Percentiles rank a stretch among this genome's conserved stretches.
phyloP scores from a whole-genome alignment of 352 stramenopile genomes.

The Nothophytophthora sp. region DNA sequence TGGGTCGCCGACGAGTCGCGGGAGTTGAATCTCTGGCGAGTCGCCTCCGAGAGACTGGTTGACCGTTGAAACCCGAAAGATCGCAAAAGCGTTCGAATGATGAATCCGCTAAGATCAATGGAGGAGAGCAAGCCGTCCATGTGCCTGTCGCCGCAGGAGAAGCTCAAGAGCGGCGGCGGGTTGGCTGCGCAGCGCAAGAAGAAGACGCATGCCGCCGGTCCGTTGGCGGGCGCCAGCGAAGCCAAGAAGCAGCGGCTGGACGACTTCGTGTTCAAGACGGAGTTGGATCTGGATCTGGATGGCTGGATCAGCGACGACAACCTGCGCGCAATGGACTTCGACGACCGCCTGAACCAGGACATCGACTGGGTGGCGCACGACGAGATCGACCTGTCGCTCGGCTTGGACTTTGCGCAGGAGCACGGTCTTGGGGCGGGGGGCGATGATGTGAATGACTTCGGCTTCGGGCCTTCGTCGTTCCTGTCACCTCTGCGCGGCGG shows the following conservation, averaged over 20 bases:
- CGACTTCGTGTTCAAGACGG: slow-evolving; percentile 27
- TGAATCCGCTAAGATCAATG: slow-evolving; percentile 30
- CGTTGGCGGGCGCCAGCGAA: slow-evolving; percentile 16
- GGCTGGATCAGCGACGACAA: slow-evolving; percentile 85
- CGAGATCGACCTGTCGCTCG: slow-evolving; percentile 61
- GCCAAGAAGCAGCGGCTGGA: slow-evolving; percentile 35
- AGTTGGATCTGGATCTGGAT: slow-evolving; percentile 47
- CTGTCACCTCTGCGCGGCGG: slow-evolving; percentile 50
- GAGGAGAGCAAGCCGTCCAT: slow-evolving; percentile 56
- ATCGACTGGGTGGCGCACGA: slow-evolving; percentile 83
- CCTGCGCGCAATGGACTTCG: slow-evolving; percentile 69
- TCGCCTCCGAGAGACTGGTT: too few relatives aligned
- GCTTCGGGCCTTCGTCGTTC: slow-evolving; percentile 54
- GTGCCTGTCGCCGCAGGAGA: slow-evolving; percentile 73
- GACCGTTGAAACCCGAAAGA: slow-evolving; percentile 25
- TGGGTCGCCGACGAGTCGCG: slow-evolving; percentile 6
- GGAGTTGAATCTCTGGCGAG: slow-evolving; percentile 6
- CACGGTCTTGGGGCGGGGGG: slow-evolving; percentile 18
- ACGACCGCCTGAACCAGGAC: slow-evolving; percentile 76
- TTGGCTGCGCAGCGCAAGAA: slow-evolving; percentile 42
- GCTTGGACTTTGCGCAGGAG: slow-evolving; percentile 51
- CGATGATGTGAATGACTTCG: slow-evolving; percentile 67
- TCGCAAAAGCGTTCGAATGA: slow-evolving; percentile 17
- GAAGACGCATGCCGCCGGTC: slow-evolving; percentile 23
- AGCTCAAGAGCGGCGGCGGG: slow-evolving; percentile 39